These are phyloP conservation scores for Gossypium anomalum DNA, from an alignment of 345 rosid genomes.

Conservation along the genomic window DNA sequence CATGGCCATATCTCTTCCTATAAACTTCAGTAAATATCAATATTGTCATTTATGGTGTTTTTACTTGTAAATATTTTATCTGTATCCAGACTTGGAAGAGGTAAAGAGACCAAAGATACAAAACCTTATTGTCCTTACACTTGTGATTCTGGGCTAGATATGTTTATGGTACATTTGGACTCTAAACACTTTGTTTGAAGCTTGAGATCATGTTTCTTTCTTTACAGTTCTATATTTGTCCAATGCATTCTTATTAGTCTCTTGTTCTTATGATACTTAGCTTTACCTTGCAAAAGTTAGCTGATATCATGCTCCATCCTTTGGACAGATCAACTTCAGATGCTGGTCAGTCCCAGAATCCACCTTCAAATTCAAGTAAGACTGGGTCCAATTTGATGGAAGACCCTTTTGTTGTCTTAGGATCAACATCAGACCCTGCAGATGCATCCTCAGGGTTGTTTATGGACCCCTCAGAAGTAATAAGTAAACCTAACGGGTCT, in stretches of 20 bases:
- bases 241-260: neutral
- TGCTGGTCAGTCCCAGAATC: conserved; percentile 33
- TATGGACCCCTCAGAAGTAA: conserved; percentile 46
- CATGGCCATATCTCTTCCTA: neutral
- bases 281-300: neutral
- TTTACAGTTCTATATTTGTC: neutral
- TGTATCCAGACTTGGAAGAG: neutral
- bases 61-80: neutral
- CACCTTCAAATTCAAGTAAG: conserved; percentile 35
- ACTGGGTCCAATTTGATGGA: conserved; percentile 38
- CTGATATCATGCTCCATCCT: conserved; percentile 10
- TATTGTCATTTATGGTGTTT: neutral
- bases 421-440: conserved; percentile 39
- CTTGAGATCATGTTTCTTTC: neutral
- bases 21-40: neutral
- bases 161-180: conserved; percentile 1
- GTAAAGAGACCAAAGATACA: neutral
- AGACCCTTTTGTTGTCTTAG: conserved; percentile 58
- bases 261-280: neutral
- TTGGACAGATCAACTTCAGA: conserved; percentile 53
- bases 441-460: conserved; percentile 35
- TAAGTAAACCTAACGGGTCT: conserved; percentile 36
- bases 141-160: neutral
- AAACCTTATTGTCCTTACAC: neutral
- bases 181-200: neutral